Percentiles rank a stretch among this genome's conserved stretches.
phyloP scores from a whole-genome alignment of 257 asterid species.

The Plantago ovata region DNA sequence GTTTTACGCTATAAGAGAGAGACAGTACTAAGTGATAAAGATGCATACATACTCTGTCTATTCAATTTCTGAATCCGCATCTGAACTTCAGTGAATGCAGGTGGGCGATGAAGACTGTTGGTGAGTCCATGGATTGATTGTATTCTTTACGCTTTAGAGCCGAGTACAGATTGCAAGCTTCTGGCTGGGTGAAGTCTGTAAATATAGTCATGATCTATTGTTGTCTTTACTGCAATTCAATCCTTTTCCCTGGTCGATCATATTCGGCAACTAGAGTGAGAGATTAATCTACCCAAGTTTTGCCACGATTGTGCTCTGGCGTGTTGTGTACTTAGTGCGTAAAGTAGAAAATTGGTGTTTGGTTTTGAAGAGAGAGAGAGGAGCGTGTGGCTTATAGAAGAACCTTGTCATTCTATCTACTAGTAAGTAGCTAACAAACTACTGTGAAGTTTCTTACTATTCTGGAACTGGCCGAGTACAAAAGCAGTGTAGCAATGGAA shows the following conservation, averaged over 20 bases:
- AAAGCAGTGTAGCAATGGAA: neutral
- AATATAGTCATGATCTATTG: conserved; percentile 23
- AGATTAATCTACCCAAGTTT: conserved; percentile 25
- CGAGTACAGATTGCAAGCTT: conserved; percentile 25
- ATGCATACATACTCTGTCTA: neutral
- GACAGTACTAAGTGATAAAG: neutral
- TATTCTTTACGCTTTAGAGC: conserved; percentile 20
- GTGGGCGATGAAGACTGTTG: conserved; percentile 46
- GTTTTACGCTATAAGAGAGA: neutral
- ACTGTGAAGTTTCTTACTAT: neutral
- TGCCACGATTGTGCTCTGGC: conserved; percentile 18
- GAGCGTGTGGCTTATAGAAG: conserved; percentile 4
- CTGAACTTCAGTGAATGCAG: conserved; percentile 55
- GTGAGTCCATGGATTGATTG: conserved; percentile 7
- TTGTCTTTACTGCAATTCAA: conserved; percentile 13
- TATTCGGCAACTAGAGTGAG: conserved; percentile 20
- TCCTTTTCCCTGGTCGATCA: conserved; percentile 19
- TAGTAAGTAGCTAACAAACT: conserved; percentile 11
- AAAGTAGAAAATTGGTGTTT: neutral
- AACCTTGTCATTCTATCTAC: conserved; percentile 1
- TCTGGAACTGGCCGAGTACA: neutral
- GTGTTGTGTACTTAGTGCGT: neutral
- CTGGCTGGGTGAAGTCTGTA: conserved; percentile 39
- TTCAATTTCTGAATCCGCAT: conserved; percentile 22
- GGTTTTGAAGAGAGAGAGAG: conserved; percentile 7